Evolutionary conservation across 1,139 yeast species (phyloP).

Genomic region (Kluyveromyces marxianus): DNA sequence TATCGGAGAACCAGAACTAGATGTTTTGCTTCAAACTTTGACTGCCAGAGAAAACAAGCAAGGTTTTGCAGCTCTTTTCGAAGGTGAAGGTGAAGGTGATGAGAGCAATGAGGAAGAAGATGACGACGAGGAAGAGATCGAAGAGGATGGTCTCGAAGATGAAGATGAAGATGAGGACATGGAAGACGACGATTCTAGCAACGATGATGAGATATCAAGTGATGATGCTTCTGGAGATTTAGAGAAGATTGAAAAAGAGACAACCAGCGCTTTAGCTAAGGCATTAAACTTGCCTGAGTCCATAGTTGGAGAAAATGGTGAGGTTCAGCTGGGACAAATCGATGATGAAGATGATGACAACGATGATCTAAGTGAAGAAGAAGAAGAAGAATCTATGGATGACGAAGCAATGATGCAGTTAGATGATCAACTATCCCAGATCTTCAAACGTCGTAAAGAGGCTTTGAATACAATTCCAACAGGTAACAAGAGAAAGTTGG

Average conservation of each 20-base stretch:
- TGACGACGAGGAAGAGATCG: conserved; percentile 31
- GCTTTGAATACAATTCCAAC: conserved; percentile 45
- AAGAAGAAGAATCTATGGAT: conserved; percentile 81
- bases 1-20: conserved; percentile 45
- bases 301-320: conserved; percentile 34
- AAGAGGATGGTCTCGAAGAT: conserved; percentile 27
- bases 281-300: conserved; percentile 66
- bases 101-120: conserved; percentile 34
- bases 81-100: conserved; percentile 47
- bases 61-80: conserved; percentile 75
- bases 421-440: conserved; percentile 75
- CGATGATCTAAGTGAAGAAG: conserved; percentile 46
- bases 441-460: conserved; percentile 73
- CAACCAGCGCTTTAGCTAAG: conserved; percentile 66
- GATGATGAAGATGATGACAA: conserved; percentile 34
- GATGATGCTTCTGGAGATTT: conserved; percentile 30
- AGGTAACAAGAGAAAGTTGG: conserved; percentile 63
- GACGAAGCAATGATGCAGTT: conserved; percentile 89
- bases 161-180: conserved; percentile 31
- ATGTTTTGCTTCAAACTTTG: conserved; percentile 58
- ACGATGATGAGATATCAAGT: conserved; percentile 29
- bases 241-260: conserved; percentile 56
- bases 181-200: conserved; percentile 32
- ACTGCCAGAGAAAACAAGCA: conserved; percentile 69
- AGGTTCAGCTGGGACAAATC: conserved; percentile 36